A percentile compares a stretch with the other conserved stretches of the same genome.
Conservation (phyloP, 2,329 filamentous ascomycete genomes). For the Cadophora sp. region DNA sequence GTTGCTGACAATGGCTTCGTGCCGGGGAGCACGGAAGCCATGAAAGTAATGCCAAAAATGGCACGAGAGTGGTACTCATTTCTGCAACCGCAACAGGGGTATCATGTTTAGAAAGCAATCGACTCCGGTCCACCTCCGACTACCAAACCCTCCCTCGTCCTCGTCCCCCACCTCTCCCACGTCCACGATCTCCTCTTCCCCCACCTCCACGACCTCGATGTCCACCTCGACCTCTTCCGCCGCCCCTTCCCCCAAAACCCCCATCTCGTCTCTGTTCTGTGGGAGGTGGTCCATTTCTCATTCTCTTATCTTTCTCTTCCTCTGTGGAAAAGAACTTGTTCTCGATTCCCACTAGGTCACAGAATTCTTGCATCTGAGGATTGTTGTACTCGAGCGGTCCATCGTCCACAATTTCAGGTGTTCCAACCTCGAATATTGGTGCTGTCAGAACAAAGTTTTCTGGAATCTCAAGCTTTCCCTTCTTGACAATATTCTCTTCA, state of each 20-base stretch:
- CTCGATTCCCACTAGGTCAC: slow-evolving; percentile 74
- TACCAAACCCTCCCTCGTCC: slow-evolving; percentile 44
- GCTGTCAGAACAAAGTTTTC: slow-evolving; percentile 81
- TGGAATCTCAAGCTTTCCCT: slow-evolving; percentile 71
- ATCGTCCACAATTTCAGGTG: slow-evolving; percentile 63
- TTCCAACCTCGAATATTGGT: slow-evolving; percentile 66
- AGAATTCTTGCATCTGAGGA: slow-evolving; percentile 84
- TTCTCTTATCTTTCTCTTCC: slow-evolving; percentile 69
- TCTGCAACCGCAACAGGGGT: slow-evolving; percentile 29
- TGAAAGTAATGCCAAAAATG: slow-evolving; percentile 11
- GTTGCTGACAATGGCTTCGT: neutral
- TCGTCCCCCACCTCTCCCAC: slow-evolving; percentile 40
- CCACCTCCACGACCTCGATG: slow-evolving; percentile 47
- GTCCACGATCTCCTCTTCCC: slow-evolving; percentile 41
- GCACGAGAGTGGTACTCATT: slow-evolving; percentile 16
- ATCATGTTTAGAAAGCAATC: slow-evolving; percentile 29
- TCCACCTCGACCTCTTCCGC: slow-evolving; percentile 44
- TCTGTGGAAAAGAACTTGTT: slow-evolving; percentile 79
- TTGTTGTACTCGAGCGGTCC: slow-evolving; percentile 84
- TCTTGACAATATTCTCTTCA: slow-evolving; percentile 72
- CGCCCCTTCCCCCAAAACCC: slow-evolving; percentile 39
- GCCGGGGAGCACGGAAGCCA: slow-evolving; percentile 13
- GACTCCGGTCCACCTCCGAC: slow-evolving; percentile 18
- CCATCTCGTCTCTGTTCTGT: slow-evolving; percentile 43
- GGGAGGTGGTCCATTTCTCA: slow-evolving; percentile 61